These are phyloP conservation scores for Grammothele lineata DNA, from an alignment of 768 basidiomycete species.

Conservation along the genomic window DNA sequence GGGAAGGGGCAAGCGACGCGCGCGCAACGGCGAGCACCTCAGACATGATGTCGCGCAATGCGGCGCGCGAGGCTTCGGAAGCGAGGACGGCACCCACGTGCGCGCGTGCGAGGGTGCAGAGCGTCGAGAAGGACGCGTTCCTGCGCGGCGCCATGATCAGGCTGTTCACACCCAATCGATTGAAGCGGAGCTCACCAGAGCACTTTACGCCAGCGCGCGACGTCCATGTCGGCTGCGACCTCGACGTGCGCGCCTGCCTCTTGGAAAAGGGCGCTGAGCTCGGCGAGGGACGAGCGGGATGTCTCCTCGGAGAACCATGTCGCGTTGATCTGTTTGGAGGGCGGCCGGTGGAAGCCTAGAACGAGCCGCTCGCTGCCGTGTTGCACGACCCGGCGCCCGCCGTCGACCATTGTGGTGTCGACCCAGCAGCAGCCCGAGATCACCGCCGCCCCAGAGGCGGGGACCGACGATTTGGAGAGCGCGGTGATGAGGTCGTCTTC, in stretches of 20 bases:
- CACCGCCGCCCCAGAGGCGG: conserved; percentile 11
- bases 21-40: conserved; percentile 29
- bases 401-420: conserved; percentile 27
- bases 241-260: conserved; percentile 21
- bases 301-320: background rate
- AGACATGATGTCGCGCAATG: conserved; percentile 24
- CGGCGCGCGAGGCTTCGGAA: conserved; percentile 11
- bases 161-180: too few relatives aligned
- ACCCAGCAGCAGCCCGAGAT: conserved; percentile 33
- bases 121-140: conserved; percentile 30
- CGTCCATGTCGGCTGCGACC: conserved; percentile 23
- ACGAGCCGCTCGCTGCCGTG: conserved; percentile 24
- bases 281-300: conserved; percentile 13
- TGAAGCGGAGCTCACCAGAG: conserved; percentile 20
- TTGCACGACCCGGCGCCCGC: conserved; percentile 23
- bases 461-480: conserved; percentile 1
- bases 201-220: conserved; percentile 28
- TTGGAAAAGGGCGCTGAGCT: conserved; percentile 18
- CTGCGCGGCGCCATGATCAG: conserved; percentile 8
- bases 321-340: background rate
- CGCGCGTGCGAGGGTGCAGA: conserved; percentile 26
- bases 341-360: conserved; percentile 24
- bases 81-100: conserved; percentile 24
- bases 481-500: conserved; percentile 22
- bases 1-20: conserved; percentile 13